Evolutionary conservation across 805 yeast genomes (phyloP).

Genomic region (Ogataea naganishii): DNA sequence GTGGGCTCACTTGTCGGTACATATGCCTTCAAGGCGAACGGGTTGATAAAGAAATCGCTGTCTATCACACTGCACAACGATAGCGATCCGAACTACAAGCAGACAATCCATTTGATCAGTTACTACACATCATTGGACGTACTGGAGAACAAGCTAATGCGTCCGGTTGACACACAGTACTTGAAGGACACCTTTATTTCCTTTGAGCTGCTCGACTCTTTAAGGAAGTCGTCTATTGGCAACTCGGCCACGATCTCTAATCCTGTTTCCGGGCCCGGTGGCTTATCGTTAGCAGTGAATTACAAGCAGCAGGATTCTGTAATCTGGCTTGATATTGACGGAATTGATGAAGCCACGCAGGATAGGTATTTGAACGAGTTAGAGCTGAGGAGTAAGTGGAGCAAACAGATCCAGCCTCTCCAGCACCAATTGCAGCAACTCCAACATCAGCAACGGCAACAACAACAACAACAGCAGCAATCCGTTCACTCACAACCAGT

Average conservation of each 20-base stretch:
- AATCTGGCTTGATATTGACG: conserved; percentile 12
- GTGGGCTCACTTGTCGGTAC: conserved; percentile 52
- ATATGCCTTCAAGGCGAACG: conserved; percentile 59
- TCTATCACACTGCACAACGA: conserved; percentile 42
- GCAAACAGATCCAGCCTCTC: conserved; percentile 3
- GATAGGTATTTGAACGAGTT: conserved; percentile 11
- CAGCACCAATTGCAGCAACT: conserved; percentile 6
- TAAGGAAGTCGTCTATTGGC: conserved; percentile 52
- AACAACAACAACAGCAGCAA: conserved; percentile 10
- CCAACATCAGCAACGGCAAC: conserved; percentile 10
- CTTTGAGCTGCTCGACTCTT: conserved; percentile 41
- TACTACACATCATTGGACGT: conserved; percentile 78
- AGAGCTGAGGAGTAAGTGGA: conserved; percentile 7
- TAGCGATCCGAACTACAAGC: conserved; percentile 13
- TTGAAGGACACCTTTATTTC: conserved; percentile 43
- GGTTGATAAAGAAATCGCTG: conserved; percentile 77
- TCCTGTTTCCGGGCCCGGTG: conserved; percentile 7
- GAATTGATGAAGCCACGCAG: conserved; percentile 9
- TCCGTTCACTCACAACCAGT: conserved; percentile 3
- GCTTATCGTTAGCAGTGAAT: not conserved
- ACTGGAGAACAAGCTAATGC: conserved; percentile 38
- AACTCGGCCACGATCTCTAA: conserved; percentile 17
- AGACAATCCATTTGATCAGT: conserved; percentile 65
- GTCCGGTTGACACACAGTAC: conserved; percentile 47
- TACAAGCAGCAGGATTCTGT: conserved; percentile 11